Base-by-base conservation (phyloP, 164 flowering plant genomes). In the Nelumbo lutea region DNA sequence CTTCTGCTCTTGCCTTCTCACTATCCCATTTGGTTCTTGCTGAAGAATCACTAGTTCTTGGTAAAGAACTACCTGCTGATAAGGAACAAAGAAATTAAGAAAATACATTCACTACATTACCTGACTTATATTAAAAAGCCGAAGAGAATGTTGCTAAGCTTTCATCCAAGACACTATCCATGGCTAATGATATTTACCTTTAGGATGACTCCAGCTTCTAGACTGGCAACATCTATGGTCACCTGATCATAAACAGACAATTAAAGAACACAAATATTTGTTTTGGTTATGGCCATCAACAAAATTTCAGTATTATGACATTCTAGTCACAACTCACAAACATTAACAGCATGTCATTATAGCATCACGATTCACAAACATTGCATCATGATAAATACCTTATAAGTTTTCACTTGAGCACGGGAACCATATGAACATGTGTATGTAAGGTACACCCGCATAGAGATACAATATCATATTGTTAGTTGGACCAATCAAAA, bases 321-420 rank as follows among this genome's bases (percentile, higher is more conserved):
- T 40, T 39, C 48, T 4, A 51, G 5, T 39, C 9, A 53, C 48
- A 42, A 14, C 42, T 5, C 59, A 6, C 6, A 39, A n/a, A 2
- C 27, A 27, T 13, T 10, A 14, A 14, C 15, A 55, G n/a, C 58
- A 13, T 55, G 1, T n/a, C 14, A n/a, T 15, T 55, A n/a, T 27
- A 13, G 4, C 58, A 55, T 5, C 13, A 55, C n/a, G 0, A 27
- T 55, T 1, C 41, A 39, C 0, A 13, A 40, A 4, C 43, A 47
- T 2, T 46, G 9, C 44, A 39, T 51, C 40, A 40, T 1, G n/a
- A 42, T 9, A 48, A 64, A 43, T 77, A 93, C 98, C 96, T 95
- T 95, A 76, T 95, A 98, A 51, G 99, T 95, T 79, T 95, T 97
- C 70, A 95, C 81, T 78, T 95, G 98, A 45, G 98, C 98, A 71